Percentiles rank a stretch among this genome's conserved stretches.
Evolutionary conservation across 31 red algal species (phyloP).

Genomic region (Porphyra umbilicalis): DNA sequence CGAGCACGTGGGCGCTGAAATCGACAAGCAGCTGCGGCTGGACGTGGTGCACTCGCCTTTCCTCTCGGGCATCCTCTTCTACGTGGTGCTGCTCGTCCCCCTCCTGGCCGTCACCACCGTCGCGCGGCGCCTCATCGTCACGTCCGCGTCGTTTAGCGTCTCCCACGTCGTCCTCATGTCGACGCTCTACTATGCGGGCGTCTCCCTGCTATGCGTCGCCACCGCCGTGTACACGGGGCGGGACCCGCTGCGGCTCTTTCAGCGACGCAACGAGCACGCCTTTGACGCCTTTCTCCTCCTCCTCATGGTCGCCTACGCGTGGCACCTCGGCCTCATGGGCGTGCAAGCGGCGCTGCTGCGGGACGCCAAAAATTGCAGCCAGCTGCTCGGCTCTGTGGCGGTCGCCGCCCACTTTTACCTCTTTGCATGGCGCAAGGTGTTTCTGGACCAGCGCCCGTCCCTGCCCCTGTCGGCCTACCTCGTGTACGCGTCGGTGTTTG

Average conservation of each 20-base stretch:
- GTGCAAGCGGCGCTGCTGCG: constrained; percentile 26
- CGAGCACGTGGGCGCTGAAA: constrained; percentile 64
- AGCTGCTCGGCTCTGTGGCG: constrained; percentile 30
- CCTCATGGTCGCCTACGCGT: constrained; percentile 37
- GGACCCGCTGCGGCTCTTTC: constrained; percentile 7
- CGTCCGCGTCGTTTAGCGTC: constrained; percentile 49
- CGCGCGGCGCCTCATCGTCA: constrained; percentile 26
- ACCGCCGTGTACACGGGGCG: not conserved
- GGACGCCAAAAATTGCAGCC: constrained; percentile 28
- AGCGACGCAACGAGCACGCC: constrained; percentile 13
- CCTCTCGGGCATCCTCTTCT: constrained; percentile 53
- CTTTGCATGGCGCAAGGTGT: constrained; percentile 44
- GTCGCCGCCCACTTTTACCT: constrained; percentile 61
- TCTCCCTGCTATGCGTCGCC: constrained; percentile 30
- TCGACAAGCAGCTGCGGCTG: constrained; percentile 57
- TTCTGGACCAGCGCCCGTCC: constrained; percentile 25
- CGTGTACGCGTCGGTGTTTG: constrained; percentile 44
- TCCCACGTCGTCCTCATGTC: constrained; percentile 40
- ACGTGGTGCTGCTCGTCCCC: constrained; percentile 49
- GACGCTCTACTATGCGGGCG: constrained; percentile 39
- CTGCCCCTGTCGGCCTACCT: constrained; percentile 43
- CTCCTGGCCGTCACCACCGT: constrained; percentile 33
- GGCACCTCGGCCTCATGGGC: constrained; percentile 51
- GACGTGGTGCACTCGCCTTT: constrained; percentile 54
- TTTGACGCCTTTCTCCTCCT: constrained; percentile 10